phyloP scores from a whole-genome alignment of 2,329 filamentous ascomycete species.

The Exserohilum rostratum region DNA sequence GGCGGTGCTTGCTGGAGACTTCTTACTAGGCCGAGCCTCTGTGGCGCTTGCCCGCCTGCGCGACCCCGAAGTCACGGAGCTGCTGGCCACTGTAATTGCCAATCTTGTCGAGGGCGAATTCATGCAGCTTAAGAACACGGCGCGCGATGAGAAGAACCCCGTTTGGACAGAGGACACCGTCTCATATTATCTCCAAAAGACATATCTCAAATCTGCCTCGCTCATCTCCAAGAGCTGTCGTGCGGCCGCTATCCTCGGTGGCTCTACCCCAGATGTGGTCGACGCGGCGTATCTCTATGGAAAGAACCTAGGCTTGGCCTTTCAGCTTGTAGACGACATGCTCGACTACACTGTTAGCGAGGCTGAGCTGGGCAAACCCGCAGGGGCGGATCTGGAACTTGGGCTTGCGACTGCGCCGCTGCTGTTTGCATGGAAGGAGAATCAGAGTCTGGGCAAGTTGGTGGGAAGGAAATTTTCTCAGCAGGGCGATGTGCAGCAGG shows the following conservation, averaged over 20 bases:
- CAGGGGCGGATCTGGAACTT: conserved; percentile 90
- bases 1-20: conserved; percentile 97
- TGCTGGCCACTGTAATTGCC: conserved; percentile 93
- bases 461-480: conserved; percentile 89
- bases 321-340: conserved; percentile 98
- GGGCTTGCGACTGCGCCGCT: conserved; percentile 92
- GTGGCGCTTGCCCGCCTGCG: conserved; percentile 88
- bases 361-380: conserved; percentile 88
- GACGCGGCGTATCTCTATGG: conserved; percentile 93
- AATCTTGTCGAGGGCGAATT: conserved; percentile 98
- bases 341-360: conserved; percentile 91
- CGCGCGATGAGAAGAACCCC: conserved; percentile 81
- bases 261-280: conserved; percentile 76
- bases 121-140: conserved; percentile 99
- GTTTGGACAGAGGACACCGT: conserved; percentile 87
- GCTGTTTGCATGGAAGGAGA: conserved; percentile 93
- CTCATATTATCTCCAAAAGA: conserved; percentile 95
- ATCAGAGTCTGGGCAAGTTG: conserved; percentile 80
- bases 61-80: conserved; percentile 92
- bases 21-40: conserved; percentile 88
- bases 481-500: conserved; percentile 83
- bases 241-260: conserved; percentile 83
- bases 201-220: conserved; percentile 94
- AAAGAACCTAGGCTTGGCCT: conserved; percentile 90
- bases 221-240: conserved; percentile 96